Evolutionary conservation across 2,329 filamentous ascomycete species (phyloP), one percentile per base, ranked within the genome.

Genomic region (Calonectria ilicicola): DNA sequence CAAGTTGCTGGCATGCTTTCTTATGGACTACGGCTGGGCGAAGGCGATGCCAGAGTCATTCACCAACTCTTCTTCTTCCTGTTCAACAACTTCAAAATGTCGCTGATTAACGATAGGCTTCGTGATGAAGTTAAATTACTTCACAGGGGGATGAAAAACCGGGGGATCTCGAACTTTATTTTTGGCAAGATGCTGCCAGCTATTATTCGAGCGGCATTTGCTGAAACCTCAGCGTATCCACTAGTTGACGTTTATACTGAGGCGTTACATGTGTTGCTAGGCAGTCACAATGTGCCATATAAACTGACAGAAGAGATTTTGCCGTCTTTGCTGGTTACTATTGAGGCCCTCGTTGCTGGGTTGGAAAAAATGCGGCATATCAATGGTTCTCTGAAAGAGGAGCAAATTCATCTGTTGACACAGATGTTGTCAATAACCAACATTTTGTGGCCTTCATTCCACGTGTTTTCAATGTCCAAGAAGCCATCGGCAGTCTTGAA

Each of bases 1-100:
- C 89, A 91, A 72, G 86, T 88, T 27, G 89, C 90, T 5, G 86
- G 85, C 5, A 89, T 92, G 77, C 78, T 89, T 19, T 87, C 89
- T 2, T 91, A 90, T 78, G 90, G 89, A 1, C 81, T 91, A 38
- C 86, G 88, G 47, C 81, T 92, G 19, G 83, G 84, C 46, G 90
- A 91, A 72, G 87, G 86, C 2, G 89, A 91, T 67, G 76, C 80
- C 2, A 85, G 84, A 35, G 87, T 86, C 5, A 81, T 81, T 7
- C 84, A 87, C 21, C 86, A 87, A 66, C 84, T 91, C 4, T 92
- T 91, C 77, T 88, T 88, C 79, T 89, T 90, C 70, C 83, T 92
- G 2, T 88, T 87, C 77, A 89, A 89, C 75, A 90, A 88, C 79
- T 90, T 90, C 79, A 91, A 90, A 77, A 82, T 88, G 65, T 88